A percentile compares a stretch with the other conserved stretches of the same genome.
Evolutionary conservation across 2,329 filamentous ascomycete genomes (phyloP).

Genomic region (Fusarium keratoplasticum): DNA sequence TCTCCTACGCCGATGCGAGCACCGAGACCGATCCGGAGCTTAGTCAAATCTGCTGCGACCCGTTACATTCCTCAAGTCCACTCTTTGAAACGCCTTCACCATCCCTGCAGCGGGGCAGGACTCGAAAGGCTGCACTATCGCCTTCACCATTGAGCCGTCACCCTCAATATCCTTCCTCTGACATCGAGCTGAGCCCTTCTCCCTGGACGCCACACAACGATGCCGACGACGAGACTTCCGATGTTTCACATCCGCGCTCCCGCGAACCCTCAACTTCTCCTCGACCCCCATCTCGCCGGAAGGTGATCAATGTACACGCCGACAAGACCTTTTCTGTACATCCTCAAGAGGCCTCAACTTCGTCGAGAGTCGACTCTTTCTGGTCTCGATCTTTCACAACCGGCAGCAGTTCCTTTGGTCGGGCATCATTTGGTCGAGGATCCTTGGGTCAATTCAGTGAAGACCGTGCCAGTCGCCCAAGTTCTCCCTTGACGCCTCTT

Average conservation of each 20-base stretch:
- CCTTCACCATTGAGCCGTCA: constrained; percentile 34
- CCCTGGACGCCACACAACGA: constrained; percentile 38
- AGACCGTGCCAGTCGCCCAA: constrained; percentile 59
- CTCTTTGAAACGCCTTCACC: constrained; percentile 42
- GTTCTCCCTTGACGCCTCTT: constrained; percentile 62
- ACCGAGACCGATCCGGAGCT: constrained; percentile 39
- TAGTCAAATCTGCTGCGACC: constrained; percentile 26
- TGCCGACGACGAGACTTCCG: constrained; percentile 28
- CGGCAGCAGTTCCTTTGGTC: constrained; percentile 61
- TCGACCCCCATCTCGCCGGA: constrained; percentile 46
- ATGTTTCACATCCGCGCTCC: constrained; percentile 33
- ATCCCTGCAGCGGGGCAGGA: constrained; percentile 32
- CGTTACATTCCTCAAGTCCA: constrained; percentile 34
- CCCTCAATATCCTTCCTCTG: constrained; percentile 31
- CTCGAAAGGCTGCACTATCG: constrained; percentile 29
- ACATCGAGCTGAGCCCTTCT: constrained; percentile 30
- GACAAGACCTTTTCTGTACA: constrained; percentile 70
- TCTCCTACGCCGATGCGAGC: constrained; percentile 40
- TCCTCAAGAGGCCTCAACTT: constrained; percentile 47
- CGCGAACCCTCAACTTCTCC: constrained; percentile 41
- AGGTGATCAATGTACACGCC: constrained; percentile 63
- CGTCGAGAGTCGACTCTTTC: constrained; percentile 47
- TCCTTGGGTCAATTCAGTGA: constrained; percentile 62
- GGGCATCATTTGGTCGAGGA: constrained; percentile 58
- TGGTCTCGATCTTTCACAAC: constrained; percentile 60